Evolutionary conservation across 2,329 filamentous ascomycete genomes (phyloP).

Genomic region (Venturiaceae sp.): DNA sequence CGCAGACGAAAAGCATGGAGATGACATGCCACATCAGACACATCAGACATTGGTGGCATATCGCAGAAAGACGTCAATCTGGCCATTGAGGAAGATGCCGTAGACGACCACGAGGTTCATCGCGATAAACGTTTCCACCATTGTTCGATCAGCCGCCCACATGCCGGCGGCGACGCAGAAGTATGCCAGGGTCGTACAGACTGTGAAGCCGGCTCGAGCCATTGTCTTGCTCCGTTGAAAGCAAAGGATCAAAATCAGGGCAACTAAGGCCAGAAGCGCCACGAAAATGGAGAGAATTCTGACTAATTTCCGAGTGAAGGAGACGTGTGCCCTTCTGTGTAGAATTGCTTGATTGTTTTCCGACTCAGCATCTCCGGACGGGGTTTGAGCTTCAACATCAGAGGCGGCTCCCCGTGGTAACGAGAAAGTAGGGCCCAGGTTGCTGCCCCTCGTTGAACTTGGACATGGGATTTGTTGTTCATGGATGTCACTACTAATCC

Average conservation of each 20-base stretch:
- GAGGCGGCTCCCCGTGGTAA: too few species aligned
- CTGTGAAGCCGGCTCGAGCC: neutral
- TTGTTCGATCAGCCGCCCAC: neutral
- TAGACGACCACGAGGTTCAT: neutral
- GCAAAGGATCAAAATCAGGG: neutral
- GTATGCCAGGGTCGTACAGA: neutral
- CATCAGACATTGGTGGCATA: neutral
- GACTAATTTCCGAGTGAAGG: neutral
- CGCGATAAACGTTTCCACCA: neutral
- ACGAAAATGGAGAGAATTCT: neutral
- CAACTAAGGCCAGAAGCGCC: neutral
- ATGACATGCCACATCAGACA: neutral
- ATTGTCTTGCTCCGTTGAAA: neutral
- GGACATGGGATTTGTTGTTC: too few species aligned
- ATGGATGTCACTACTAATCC: too few species aligned
- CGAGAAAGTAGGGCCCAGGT: too few species aligned
- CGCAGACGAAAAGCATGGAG: neutral
- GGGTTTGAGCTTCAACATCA: too few species aligned
- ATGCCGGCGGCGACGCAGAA: neutral
- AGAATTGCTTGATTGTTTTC: neutral
- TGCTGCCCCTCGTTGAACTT: too few species aligned
- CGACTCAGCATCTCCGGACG: neutral
- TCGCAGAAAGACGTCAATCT: neutral
- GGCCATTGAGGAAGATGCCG: neutral
- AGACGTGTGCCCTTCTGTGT: neutral